phyloP scores from a whole-genome alignment of 179 eudicot genomes.

The Sideroxylon spinosum region DNA sequence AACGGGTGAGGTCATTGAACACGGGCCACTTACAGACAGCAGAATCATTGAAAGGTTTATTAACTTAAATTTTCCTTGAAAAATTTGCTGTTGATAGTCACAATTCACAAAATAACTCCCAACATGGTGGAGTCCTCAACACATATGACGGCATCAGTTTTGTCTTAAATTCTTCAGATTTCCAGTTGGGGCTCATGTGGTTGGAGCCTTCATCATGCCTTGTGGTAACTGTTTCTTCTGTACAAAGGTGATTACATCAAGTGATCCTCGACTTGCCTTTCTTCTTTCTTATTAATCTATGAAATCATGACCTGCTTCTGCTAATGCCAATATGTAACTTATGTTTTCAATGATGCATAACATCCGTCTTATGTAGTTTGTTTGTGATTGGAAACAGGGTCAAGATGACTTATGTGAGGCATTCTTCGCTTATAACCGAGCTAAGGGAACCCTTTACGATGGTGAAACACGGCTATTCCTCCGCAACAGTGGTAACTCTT shows the following conservation, averaged over 20 bases:
- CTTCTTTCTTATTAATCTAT: background rate
- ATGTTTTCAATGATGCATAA: background rate
- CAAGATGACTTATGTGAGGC: constrained; percentile 92
- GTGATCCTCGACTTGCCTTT: background rate
- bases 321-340: background rate
- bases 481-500: constrained; percentile 59
- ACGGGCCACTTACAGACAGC: constrained; percentile 76
- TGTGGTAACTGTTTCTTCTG: constrained; percentile 93
- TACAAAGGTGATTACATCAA: constrained; percentile 48
- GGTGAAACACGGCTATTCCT: constrained; percentile 95
- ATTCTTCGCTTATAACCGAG: constrained; percentile 95
- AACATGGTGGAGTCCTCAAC: constrained; percentile 4
- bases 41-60: constrained; percentile 63
- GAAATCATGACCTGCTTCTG: background rate
- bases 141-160: constrained; percentile 16
- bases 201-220: constrained; percentile 99
- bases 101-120: constrained; percentile 2
- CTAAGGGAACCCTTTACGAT: constrained; percentile 96
- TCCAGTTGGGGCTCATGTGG: constrained; percentile 86
- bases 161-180: constrained; percentile 40
- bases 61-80: background rate
- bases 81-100: constrained; percentile 1
- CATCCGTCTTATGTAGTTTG: background rate
- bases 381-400: constrained; percentile 51
- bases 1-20: constrained; percentile 96